Conservation (phyloP, 2,329 filamentous ascomycete species). For the Verticillium dahliae region DNA sequence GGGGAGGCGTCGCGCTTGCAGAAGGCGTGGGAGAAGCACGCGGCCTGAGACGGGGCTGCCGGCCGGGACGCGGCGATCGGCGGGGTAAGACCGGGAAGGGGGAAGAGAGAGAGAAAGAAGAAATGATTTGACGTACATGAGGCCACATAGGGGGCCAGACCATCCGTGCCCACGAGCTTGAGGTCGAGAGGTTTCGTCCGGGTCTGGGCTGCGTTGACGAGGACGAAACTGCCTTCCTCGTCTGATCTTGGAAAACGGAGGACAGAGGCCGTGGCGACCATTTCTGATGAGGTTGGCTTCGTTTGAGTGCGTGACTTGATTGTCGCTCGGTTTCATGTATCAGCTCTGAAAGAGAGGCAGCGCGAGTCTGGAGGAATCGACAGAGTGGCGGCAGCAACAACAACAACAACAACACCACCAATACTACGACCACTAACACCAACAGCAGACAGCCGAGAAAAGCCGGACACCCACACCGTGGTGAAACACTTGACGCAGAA, state of each 20-base stretch:
- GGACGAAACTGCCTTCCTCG: conserved; percentile 44
- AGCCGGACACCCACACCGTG: background rate
- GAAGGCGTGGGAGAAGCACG: background rate
- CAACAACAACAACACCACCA: too few species aligned
- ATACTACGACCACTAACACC: too few species aligned
- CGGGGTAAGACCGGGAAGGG: conserved; percentile 5
- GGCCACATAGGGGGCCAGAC: conserved; percentile 50
- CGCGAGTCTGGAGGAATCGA: background rate
- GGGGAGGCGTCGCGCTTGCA: background rate
- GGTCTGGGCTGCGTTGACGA: conserved; percentile 51
- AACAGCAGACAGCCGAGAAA: background rate
- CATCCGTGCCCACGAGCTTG: conserved; percentile 63
- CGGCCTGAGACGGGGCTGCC: background rate
- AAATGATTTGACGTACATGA: conserved; percentile 40
- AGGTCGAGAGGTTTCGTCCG: conserved; percentile 52
- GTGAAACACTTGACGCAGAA: background rate
- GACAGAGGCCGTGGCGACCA: conserved; percentile 23
- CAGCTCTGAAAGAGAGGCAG: background rate
- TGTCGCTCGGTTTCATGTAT: background rate
- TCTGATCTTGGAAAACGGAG: conserved; percentile 54
- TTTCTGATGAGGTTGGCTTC: background rate
- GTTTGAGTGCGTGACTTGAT: background rate
- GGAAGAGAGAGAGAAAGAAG: background rate
- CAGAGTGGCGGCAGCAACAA: too few species aligned
- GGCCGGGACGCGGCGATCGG: conserved; percentile 9